Base-by-base conservation (phyloP, 1,284 basidiomycete species). In the Leucoagaricus sp. region DNA sequence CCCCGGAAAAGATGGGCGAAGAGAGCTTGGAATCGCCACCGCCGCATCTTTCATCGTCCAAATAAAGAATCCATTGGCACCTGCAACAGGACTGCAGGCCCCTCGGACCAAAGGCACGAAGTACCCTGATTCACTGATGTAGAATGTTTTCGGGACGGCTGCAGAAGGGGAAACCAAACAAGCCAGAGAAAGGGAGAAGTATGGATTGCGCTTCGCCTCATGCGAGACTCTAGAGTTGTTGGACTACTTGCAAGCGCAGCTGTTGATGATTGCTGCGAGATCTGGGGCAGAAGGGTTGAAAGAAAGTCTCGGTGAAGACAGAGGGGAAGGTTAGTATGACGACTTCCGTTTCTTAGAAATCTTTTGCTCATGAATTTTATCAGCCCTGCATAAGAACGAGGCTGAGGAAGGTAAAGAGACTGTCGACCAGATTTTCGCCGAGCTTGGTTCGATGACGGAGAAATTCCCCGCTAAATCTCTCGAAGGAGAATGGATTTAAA, bases 221-320 rank as follows among this genome's bases (percentile, higher is more conserved):
- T 82, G 83, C 44, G 79, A 83, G 63, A 78, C 75, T 15, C 72
- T 75, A 1, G 77, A 83, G 41, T 64, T 87, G 55, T 70, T 89
- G 55, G 78, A 87, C 57, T 81, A 83, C 60, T 67, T 76, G 52
- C 81, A 85, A 0, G 77, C 80, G 0, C 81, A 89, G 62, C 55
- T 88, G 21, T 65, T 89, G 45, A 71, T 89, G 54, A 82, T 88
- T 58, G 81, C 80, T n/a, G 78, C 81, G 0, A 75, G 79, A 59
- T 75, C 71, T 6, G 80, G 78, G 0, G 75, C 78, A 41, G 69
- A 78, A 36, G 79, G 78, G 0, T 58, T 82, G 34, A 79, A 81
- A 52, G 61, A 68, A 36, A 81, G 78, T 56, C 64, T 86, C 21
- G 82, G 82, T 0, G 80, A 81, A 62, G 77, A 76, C 42, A 65